phyloP scores from a whole-genome alignment of 176 grass and related monocot genomes.

The Metroxylon sagu region DNA sequence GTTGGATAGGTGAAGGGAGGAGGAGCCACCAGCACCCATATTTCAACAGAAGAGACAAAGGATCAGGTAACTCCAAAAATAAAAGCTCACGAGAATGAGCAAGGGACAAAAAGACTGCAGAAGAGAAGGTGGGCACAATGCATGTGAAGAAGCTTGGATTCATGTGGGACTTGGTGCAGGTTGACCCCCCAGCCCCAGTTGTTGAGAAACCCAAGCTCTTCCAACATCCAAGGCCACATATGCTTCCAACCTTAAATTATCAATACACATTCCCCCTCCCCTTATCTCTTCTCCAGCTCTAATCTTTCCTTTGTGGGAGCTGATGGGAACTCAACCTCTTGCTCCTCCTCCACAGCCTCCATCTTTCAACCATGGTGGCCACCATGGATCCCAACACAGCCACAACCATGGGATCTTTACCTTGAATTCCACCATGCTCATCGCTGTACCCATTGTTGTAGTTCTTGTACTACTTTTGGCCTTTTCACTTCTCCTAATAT shows the following conservation, averaged over 20 bases:
- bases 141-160: conserved; percentile 36
- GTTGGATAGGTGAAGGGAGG: neutral
- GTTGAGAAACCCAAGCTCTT: too few species aligned
- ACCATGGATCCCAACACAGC: neutral
- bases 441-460: conserved; percentile 20
- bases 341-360: conserved; percentile 14
- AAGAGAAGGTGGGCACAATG: conserved; percentile 16
- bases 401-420: neutral
- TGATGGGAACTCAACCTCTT: conserved; percentile 15
- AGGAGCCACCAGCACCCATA: neutral
- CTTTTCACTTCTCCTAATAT: conserved; percentile 12
- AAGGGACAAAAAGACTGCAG: neutral
- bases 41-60: neutral
- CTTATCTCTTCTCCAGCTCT: conserved; percentile 8
- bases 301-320: too few species aligned
- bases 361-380: neutral
- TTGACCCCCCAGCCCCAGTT: conserved; percentile 7
- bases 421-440: conserved; percentile 24
- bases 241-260: neutral
- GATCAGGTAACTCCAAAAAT: neutral
- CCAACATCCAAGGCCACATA: neutral
- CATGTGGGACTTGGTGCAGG: conserved; percentile 20
- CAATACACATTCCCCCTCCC: neutral
- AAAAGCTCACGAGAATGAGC: conserved; percentile 9
- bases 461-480: conserved; percentile 15